Evolutionary conservation across 2,329 filamentous ascomycete genomes (phyloP), one percentile per base, ranked within the genome.

Genomic region (Curvularia hawaiiensis): DNA sequence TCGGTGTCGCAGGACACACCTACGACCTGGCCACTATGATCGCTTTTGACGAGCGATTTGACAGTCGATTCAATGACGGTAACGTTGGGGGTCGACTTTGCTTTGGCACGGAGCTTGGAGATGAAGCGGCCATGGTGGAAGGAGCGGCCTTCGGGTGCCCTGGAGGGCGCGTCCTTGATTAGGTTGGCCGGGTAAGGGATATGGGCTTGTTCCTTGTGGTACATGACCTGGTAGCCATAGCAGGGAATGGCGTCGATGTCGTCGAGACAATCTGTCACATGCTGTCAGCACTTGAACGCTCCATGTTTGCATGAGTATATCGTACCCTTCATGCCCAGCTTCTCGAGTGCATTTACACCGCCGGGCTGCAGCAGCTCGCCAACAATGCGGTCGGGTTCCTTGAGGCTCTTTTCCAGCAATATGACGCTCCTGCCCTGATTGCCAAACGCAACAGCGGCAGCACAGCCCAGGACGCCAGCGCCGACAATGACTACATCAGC

Each of bases 101-200:
- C 95, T 26, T 91, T 89, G 67, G 84, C 83, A 58, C 95, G 87
- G 64, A 99, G 80, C 73, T 91, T 88, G 78, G 84, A 86, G 69
- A 99, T 92, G 78, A 99, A 97, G 66, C 92, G 87, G 46, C 95
- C 95, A 79, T 99, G 95, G 80, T 99, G 95, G 76, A 99, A 99
- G 46, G 85, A 85, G 61, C 90, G 83, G 39, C 95, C 95, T 71
- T 91, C 84, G 2, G 90, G 88, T 47, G 61, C 63, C 28, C 61
- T 65, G 24, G 64, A 62, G 26, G 66, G 64, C 45, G 80, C 80
- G 26, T 62, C 57, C 26, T 66, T 54, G 48, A 68, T 46, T 63
- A 83, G 81, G 58, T 88, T 81, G 44, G 80, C 80, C 20, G 94
- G 93, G 73, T 98, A 99, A 14, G 89, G 85, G 65, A 99, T 91